phyloP scores from a whole-genome alignment of 2,329 filamentous ascomycete genomes.

The Thielaviopsis populi region DNA sequence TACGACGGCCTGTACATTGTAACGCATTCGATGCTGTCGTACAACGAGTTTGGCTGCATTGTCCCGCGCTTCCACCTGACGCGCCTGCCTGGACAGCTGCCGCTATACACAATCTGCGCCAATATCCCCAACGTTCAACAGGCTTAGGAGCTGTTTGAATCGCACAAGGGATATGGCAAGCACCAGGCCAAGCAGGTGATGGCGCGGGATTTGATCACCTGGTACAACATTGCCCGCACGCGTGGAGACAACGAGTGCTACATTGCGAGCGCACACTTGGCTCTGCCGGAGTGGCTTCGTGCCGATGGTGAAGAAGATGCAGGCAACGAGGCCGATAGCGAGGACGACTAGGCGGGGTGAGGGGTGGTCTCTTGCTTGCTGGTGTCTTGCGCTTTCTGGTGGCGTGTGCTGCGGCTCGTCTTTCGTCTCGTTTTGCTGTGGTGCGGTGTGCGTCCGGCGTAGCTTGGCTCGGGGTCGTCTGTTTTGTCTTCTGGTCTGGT shows the following conservation, averaged over 20 bases:
- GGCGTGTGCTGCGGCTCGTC: background rate
- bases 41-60: constrained; percentile 10
- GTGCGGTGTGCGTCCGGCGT: background rate
- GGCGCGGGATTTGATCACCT: constrained; percentile 4
- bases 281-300: background rate
- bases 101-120: constrained; percentile 10
- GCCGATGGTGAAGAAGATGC: background rate
- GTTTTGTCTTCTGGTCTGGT: no score
- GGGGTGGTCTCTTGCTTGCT: background rate
- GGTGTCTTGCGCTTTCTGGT: background rate
- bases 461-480: no score
- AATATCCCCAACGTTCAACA: constrained; percentile 13
- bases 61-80: constrained; percentile 8
- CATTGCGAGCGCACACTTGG: background rate
- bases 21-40: constrained; percentile 12
- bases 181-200: constrained; percentile 7
- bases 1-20: constrained; percentile 14
- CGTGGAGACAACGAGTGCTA: constrained; percentile 2
- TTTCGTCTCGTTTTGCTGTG: background rate
- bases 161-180: constrained; percentile 15
- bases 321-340: background rate
- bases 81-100: constrained; percentile 2
- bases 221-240: background rate
- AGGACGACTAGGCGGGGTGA: background rate
- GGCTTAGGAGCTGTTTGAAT: constrained; percentile 14